Percentiles rank a stretch among this genome's conserved stretches.
Evolutionary conservation across 306 rosid genomes (phyloP).

Genomic region (Ochetophila trinervis): DNA sequence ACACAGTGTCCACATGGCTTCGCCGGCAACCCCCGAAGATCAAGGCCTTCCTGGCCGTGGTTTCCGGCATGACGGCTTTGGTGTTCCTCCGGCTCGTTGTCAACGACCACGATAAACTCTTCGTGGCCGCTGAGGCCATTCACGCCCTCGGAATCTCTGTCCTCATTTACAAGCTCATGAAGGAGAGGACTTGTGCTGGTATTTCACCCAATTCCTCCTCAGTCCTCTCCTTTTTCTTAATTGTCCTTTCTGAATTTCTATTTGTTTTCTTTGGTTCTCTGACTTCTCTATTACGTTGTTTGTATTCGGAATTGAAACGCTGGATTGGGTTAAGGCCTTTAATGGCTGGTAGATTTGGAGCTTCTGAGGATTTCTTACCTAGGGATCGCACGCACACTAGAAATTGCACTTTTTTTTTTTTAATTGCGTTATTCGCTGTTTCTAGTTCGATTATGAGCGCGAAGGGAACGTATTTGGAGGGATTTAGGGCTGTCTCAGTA

Average conservation of each 20-base stretch:
- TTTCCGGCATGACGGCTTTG: constrained; percentile 36
- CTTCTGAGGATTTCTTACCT: not conserved
- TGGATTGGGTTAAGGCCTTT: not conserved
- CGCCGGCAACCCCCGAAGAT: constrained; percentile 64
- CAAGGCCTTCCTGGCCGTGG: constrained; percentile 50
- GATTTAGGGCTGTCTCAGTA: too few relatives aligned
- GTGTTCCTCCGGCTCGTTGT: constrained; percentile 50
- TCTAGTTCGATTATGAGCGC: too few relatives aligned
- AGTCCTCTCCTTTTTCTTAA: not conserved
- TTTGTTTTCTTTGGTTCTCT: not conserved
- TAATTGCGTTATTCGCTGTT: too few relatives aligned
- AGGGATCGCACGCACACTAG: not conserved
- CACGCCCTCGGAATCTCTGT: constrained; percentile 63
- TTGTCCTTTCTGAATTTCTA: not conserved
- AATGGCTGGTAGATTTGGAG: too few relatives aligned
- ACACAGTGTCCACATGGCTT: constrained; percentile 50
- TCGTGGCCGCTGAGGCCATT: constrained; percentile 62
- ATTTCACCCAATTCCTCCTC: not conserved
- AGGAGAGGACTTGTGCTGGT: constrained; percentile 74
- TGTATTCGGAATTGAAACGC: not conserved
- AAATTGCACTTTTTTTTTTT: not conserved
- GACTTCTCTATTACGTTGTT: not conserved
- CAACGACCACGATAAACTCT: constrained; percentile 64
- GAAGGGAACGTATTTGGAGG: too few relatives aligned
- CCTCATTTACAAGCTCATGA: constrained; percentile 62